These are phyloP conservation scores for Inosperma sp. DNA, from an alignment of 768 basidiomycete genomes.

Conservation along the genomic window DNA sequence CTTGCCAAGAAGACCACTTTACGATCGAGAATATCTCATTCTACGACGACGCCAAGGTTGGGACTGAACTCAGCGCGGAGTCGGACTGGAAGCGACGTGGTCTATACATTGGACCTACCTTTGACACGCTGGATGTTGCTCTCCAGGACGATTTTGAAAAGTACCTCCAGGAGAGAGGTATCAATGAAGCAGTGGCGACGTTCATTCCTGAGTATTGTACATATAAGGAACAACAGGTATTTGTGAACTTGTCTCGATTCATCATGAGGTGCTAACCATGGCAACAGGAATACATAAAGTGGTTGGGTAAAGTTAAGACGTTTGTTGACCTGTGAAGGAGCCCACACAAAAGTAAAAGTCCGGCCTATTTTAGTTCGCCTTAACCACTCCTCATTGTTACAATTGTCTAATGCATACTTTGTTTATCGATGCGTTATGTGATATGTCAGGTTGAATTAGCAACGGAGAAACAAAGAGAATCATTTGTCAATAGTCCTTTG, in stretches of 20 bases:
- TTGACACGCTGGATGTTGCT: slow-evolving; percentile 80
- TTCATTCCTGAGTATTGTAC: slow-evolving; percentile 89
- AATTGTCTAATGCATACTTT: background rate
- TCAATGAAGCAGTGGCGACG: slow-evolving; percentile 74
- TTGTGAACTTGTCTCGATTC: slow-evolving; percentile 18
- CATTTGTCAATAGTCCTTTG: no score
- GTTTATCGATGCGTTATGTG: background rate
- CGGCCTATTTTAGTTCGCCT: background rate
- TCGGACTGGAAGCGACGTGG: slow-evolving; percentile 93
- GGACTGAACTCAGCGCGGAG: slow-evolving; percentile 76
- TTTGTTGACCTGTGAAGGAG: slow-evolving; percentile 56
- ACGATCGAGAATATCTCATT: slow-evolving; percentile 86
- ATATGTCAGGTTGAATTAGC: background rate
- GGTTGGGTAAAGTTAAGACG: slow-evolving; percentile 76
- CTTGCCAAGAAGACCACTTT: slow-evolving; percentile 75
- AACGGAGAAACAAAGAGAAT: no score
- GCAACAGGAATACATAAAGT: slow-evolving; percentile 82
- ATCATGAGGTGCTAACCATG: slow-evolving; percentile 7
- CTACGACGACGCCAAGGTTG: slow-evolving; percentile 70
- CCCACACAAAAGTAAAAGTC: background rate
- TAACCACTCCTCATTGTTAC: background rate
- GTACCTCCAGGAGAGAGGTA: slow-evolving; percentile 85
- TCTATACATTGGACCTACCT: slow-evolving; percentile 90
- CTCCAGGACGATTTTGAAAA: slow-evolving; percentile 92
- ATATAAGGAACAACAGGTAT: slow-evolving; percentile 89